Evolutionary conservation across 2,329 filamentous ascomycete species (phyloP), one percentile per base, ranked within the genome.

Genomic region (Gaeumannomyces sp.): DNA sequence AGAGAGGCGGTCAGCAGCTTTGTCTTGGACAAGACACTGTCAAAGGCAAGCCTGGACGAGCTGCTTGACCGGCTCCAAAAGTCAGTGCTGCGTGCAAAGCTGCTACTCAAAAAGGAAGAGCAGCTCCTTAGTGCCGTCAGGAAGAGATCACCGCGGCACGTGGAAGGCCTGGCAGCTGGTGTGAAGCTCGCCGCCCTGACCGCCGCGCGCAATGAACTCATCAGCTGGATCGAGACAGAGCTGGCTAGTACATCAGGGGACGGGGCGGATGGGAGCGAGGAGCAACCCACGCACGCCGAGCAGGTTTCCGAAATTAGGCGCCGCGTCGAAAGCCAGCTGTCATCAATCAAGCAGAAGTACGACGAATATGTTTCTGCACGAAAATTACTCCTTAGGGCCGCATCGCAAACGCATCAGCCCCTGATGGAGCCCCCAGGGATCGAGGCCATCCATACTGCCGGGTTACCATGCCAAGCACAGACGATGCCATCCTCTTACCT

Each of bases 171-270:
- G 50, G 27, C 59, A 50, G 33, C 64, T 38, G 69, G 71, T 64
- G 73, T 76, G 22, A 84, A 82, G 67, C 68, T 86, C 3, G 76
- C 80, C 61, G 87, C 87, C 19, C 75, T 89, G 13, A 80, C 79
- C 58, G 76, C 76, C 10, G 84, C 86, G 14, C 80, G 87, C 22
- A 81, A 83, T 63, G 83, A 85, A 67, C 78, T 89, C 62, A 89
- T 89, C 66, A 78, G 75, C 65, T 89, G 87, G 87, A 88, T 89
- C 65, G 87, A 89, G 72, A 77, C 76, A 6, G 87, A 89, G 71
- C 75, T 89, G 28, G 76, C 79, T 63, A 84, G 83, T 64, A 84
- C 85, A 1, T 78, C 80, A 5, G 75, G 75, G 28, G 72, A 73
- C 1, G 74, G 73, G 0, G 71, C 68, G 1, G 72, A 72, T 7